Base-by-base conservation (phyloP, 1,284 basidiomycete genomes). In the Sporisorium graminicola region DNA sequence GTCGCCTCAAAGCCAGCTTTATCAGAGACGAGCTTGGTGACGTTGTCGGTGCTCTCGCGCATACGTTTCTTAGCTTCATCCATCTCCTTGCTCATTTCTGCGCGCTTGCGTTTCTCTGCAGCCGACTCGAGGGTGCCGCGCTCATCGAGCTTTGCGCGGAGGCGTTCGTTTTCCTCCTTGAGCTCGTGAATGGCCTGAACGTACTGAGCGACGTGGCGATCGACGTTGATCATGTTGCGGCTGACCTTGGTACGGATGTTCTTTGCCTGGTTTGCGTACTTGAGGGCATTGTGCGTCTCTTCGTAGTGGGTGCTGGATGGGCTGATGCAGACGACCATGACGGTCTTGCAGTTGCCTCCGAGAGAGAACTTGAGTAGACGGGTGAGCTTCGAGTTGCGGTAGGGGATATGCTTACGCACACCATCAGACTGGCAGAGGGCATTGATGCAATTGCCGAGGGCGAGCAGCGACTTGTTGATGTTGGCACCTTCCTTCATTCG, bases 101-200 rank as follows among this genome's bases (percentile, higher is more conserved):
- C 80, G 87, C 85, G 65, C 90, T 88, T 47, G 91, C 92, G 52
- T 86, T 89, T 86, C 93, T 92, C 31, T 6, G 74, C 75, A 6
- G 82, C 83, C 31, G 82, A 82, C 58, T 85, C 82, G 58, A 86
- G 63, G 47, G 85, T 83, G 16, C 78, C 82, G 33, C 83, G 83
- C 27, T 90, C 92, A 5, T 91, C 90, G 52, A 97, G 88, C 86
- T 92, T 93, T 37, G 90, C 90, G 86, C 96, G 95, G 74, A 98
- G 90, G 79, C 95, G 93, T 27, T 91, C 89, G 62, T 94, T 91
- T 86, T 95, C 92, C 50, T 89, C 86, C 81, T 94, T 94, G 74
- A 95, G 91, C 63, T 93, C 88, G 85, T 93, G 94, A 82, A 98
- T 98, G 58, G 94, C 93, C 86, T 95, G 92, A 35, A 98, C 93